phyloP scores from a whole-genome alignment of 495 filamentous ascomycete genomes.

The Pseudotulostoma volvatum region DNA sequence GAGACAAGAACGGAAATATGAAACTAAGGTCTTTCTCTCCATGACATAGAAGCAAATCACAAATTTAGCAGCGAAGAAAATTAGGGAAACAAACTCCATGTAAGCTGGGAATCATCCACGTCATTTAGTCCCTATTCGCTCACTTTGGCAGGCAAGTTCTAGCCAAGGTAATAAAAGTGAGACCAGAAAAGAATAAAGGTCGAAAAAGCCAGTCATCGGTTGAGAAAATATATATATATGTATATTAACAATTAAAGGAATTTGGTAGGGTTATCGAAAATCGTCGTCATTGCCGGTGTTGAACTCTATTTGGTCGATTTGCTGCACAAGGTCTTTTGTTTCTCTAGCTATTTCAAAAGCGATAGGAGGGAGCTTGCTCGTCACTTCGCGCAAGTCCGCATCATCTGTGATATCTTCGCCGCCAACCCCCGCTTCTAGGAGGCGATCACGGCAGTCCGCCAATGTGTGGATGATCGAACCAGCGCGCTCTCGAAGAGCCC shows the following conservation, averaged over 20 bases:
- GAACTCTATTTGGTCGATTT: slow-evolving; percentile 21
- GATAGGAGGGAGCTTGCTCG: slow-evolving; percentile 58
- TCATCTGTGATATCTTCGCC: slow-evolving; percentile 38
- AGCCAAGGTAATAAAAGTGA: not conserved
- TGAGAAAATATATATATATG: not conserved
- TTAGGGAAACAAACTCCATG: not conserved
- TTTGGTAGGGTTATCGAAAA: slow-evolving; percentile 15
- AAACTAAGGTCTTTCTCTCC: no score
- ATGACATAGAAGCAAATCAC: not conserved
- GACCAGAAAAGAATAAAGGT: not conserved
- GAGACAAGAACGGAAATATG: not conserved
- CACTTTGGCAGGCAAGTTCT: not conserved
- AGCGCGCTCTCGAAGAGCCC: slow-evolving; percentile 35
- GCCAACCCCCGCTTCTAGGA: slow-evolving; percentile 50
- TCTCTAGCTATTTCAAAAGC: slow-evolving; percentile 77
- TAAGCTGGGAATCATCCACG: not conserved
- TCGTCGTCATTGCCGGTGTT: slow-evolving; percentile 26
- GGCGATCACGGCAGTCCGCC: slow-evolving; percentile 43
- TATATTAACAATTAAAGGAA: not conserved
- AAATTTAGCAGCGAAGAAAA: not conserved
- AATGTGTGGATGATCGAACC: slow-evolving; percentile 48
- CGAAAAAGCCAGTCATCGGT: not conserved
- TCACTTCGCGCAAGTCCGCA: slow-evolving; percentile 44
- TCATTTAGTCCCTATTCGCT: slow-evolving; percentile 1
- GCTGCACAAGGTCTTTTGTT: slow-evolving; percentile 56